phyloP scores from a whole-genome alignment of 164 flowering plant species.

The Dillenia turbinata region DNA sequence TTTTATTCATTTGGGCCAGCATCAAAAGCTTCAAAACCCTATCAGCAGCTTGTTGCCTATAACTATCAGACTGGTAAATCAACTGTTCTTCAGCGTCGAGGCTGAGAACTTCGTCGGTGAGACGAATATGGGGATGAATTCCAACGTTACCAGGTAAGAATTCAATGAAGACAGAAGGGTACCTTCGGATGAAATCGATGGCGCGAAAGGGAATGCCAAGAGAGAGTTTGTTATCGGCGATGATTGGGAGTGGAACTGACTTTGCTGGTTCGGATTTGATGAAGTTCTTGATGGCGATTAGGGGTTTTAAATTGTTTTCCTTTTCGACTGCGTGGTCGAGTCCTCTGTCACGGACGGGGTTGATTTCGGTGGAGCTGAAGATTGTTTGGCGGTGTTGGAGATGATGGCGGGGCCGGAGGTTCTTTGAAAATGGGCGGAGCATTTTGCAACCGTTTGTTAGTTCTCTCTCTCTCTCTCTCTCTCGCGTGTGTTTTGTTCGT shows the following conservation, averaged over 20 bases:
- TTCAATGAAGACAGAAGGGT: constrained; percentile 70
- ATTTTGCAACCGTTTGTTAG: background rate
- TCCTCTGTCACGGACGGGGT: constrained; percentile 68
- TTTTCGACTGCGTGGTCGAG: constrained; percentile 88
- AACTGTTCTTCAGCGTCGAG: constrained; percentile 59
- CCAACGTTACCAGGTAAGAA: constrained; percentile 43
- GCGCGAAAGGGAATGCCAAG: constrained; percentile 62
- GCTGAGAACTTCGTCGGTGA: constrained; percentile 49
- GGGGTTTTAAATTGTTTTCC: constrained; percentile 58
- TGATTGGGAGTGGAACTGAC: constrained; percentile 57
- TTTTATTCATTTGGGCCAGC: constrained; percentile 40
- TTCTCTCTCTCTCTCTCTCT: no score
- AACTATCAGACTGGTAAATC: constrained; percentile 34
- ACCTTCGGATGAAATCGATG: constrained; percentile 54
- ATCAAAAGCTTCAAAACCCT: constrained; percentile 72
- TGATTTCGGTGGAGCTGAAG: constrained; percentile 18
- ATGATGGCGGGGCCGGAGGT: constrained; percentile 6
- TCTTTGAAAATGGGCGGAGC: constrained; percentile 10
- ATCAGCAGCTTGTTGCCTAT: constrained; percentile 46
- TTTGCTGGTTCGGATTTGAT: constrained; percentile 73
- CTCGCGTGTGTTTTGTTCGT: no score
- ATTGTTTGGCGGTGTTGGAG: constrained; percentile 10
- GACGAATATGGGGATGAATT: constrained; percentile 61
- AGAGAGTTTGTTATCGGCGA: constrained; percentile 36
- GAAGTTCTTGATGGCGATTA: constrained; percentile 63